Base-by-base conservation (phyloP, 148 eudicot genomes). In the Arbutus unedo region DNA sequence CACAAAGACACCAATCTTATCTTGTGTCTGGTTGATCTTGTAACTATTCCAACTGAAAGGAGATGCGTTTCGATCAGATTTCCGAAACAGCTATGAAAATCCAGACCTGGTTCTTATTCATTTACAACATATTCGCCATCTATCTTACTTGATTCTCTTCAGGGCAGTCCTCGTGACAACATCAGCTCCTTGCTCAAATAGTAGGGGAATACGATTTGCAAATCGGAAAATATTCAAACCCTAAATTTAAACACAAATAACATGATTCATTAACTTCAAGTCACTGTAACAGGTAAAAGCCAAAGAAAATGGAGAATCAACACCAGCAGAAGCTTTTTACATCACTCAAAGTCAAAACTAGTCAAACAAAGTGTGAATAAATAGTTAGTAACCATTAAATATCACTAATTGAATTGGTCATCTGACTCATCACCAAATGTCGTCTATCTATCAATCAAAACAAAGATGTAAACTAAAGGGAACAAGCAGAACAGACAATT, bases 131-230 rank as follows among this genome's bases (percentile, higher is more conserved):
- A 21, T 11, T 19, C 4, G 38, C 43, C 41, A 60, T 11, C 57
- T 45, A 55, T 68, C 90, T 87, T 92, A 97, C 99, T 93, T 97
- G 86, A 97, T 97, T 85, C 99, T 94, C 93, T 92, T 97, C 84
- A 85, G 18, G 55, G 98, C 96, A 86, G 97, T 92, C 85, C 99
- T 91, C 72, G 99, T 94, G 83, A 97, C 96, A 82, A 97, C 99
- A 91, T 97, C 99, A 85, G 98, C 99, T 82, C 99, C 99, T 94
- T 97, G 98, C 95, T 97, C 99, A 41, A 97, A 97, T 56, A 94
- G 92, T 88, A 97, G 97, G 21, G 99, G 99, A 83, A 97, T 97
- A 66, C 99, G 97, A 78, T 97, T 97, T 84, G 99, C 99, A 84
- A 94, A 97, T 59, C 99, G 96, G 84, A 97, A 97, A 51, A 97